Evolutionary conservation across 2,329 filamentous ascomycete species (phyloP), one percentile per base, ranked within the genome.

Genomic region (Coniella vitis): DNA sequence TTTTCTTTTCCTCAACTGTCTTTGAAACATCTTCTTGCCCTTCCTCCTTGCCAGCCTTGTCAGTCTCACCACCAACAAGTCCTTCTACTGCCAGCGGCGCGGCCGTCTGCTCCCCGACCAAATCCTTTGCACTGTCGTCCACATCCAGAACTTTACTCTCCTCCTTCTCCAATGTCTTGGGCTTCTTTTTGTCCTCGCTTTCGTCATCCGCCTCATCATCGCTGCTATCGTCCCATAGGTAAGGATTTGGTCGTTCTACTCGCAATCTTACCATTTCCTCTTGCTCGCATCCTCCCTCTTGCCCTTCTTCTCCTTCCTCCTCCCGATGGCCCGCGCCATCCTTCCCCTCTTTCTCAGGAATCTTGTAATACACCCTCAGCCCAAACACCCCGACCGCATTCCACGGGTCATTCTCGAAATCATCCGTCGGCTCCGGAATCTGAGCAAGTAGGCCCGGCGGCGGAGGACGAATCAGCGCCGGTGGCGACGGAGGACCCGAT

Each of bases 311-410:
- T 45, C 48, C 59, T 13, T 58, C 43, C 46, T 57, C 51, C 32
- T 47, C 17, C 2, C 51, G 41, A 36, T 47, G 22, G 12, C 48
- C 51, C n/a, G 32, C 49, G 4, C 34, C 51, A 14, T 32, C 31
- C 3, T 35, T 54, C 14, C 41, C 51, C 10, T 45, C 52, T 13
- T 51, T 52, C 1, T 39, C 47, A 31, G 45, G 45, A 7, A 60
- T 64, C 54, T 72, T 73, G 61, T 76, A 72, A 60, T 82, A 83
- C 7, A 84, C 71, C 17, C 78, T 71, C 48, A 84, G 63, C 0
- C 80, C 79, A 0, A 83, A 72, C 13, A 81, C 77, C 14, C 71
- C 76, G 10, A 83, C 70, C 1, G 80, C 79, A 58, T 83, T 83
- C 80, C 80, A 84, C 0, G 77, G 73, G 22, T 80, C 72, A 29